Evolutionary conservation across 768 basidiomycete species (phyloP), one percentile per base, ranked within the genome.

Genomic region (Lyophyllum atratum): DNA sequence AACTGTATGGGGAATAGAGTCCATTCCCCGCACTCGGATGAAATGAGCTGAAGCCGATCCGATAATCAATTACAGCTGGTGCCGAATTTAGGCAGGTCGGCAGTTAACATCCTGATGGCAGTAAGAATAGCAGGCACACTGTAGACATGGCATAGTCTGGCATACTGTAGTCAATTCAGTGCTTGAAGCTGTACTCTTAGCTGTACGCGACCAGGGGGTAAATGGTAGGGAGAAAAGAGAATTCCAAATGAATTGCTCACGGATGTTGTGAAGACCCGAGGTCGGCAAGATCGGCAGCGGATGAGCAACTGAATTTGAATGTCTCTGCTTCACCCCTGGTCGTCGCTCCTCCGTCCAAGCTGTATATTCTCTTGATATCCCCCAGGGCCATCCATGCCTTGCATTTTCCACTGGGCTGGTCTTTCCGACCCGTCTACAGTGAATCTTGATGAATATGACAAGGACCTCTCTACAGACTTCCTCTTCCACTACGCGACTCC

Each of bases 401-500:
- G 62, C 24, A 45, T 66, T 21, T 67, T 65, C 39, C 64, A 61
- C 53, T 45, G 54, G 8, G 59, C 64, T 31, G 55, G 56, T 11
- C 31, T 54, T 10, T 21, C 54, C 19, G 58, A 60, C 3, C 37
- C 63, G 2, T 21, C 44, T 11, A 34, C 56, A 24, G 25, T 59
- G 25, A 37, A 34, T 29, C 43, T 49, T 25, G 53, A 40, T 26
- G 62, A 56, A 10, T 52, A 58, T 10, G 62, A 66, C 40, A 63
- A 67, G 21, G 62, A 66, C 37, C 66, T 71, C 2, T 72, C 72
- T 2, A 49, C 66, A 10, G 67, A 70, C 4, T 71, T 72, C 25
- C 70, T 84, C 33, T 70, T 72, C 24, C 78, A 90, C 64, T 93
- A 86, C 67, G 83, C 85, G 51, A 84, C 77, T 17, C 86, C 89